These are phyloP conservation scores for Stagonosporopsis cucurbitacearum DNA, from an alignment of 2,329 filamentous ascomycete genomes.

Conservation along the genomic window DNA sequence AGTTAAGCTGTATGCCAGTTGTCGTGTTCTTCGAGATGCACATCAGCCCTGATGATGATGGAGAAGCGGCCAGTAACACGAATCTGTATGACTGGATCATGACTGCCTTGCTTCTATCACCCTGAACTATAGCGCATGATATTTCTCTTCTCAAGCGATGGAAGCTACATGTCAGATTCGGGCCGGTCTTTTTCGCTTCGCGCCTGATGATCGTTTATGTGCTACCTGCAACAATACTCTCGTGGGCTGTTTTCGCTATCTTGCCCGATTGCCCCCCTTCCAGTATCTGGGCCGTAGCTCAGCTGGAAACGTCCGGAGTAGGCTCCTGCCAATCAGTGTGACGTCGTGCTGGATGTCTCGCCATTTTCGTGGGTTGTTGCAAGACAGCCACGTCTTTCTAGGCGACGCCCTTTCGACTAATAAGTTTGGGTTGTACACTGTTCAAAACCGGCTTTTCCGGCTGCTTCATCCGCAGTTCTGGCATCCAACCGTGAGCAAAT, in stretches of 20 bases:
- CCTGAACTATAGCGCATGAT: background rate
- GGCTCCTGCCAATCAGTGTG: background rate
- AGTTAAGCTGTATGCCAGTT: background rate
- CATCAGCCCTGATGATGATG: background rate
- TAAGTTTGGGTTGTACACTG: background rate
- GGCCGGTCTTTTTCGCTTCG: constrained; percentile 1
- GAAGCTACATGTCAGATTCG: background rate
- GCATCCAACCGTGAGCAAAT: background rate
- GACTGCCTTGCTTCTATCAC: background rate
- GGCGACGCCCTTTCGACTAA: background rate
- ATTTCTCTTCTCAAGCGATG: background rate
- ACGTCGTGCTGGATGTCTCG: constrained; percentile 7
- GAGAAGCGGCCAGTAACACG: background rate
- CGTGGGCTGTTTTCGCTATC: constrained; percentile 4
- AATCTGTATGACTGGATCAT: background rate
- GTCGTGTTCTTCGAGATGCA: background rate
- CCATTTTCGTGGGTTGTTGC: background rate
- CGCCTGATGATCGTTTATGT: background rate
- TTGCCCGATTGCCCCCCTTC: background rate
- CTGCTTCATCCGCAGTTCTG: background rate
- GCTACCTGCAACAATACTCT: background rate
- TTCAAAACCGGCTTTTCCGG: background rate
- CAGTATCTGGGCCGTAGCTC: background rate
- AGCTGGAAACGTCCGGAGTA: background rate
- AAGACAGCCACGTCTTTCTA: constrained; percentile 1